Evolutionary conservation across 2,329 filamentous ascomycete genomes (phyloP), one percentile per base, ranked within the genome.

Genomic region (Curvularia verruculosa): DNA sequence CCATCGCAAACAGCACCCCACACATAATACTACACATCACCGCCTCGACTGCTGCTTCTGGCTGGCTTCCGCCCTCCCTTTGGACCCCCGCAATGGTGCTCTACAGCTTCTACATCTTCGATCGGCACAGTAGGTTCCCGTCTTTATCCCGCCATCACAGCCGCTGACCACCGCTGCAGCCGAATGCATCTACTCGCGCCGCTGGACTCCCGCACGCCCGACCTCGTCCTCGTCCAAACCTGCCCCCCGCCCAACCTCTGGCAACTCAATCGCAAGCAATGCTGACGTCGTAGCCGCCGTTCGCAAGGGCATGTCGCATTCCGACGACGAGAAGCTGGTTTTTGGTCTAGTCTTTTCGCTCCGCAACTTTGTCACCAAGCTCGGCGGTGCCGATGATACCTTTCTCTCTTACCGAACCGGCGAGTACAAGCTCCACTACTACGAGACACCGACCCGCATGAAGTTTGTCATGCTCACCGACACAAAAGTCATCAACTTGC

Each of bases 81-180:
- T 5, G 28, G 19, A 44, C 28, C 46, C 37, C 26, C 43, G 43
- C 59, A 74, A 98, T 99, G 95, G 88, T 90, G 59, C 90, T 98
- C 78, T 98, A 96, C 81, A 93, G 92, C 58, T 96, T 99, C 80
- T 96, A 96, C 83, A 97, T 99, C 75, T 99, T 99, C 77, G 95
- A 99, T 81, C 89, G 95, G 65, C 95, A 99, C 80, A 96, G 95
- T 97, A 84, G 74, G 85, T 72, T 47, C 24, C 18, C 19, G 31
- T 18, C 24, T 3, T 39, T 7, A 7, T 15, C 45, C 41, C 40
- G 31, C 47, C 29, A 24, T 31, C 23, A 23, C 19, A 26, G 15
- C 62, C 59, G 46, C 66, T 67, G 39, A 68, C 64, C 56, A 52
- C 55, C 26, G 29, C 39, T 19, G 24, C 77, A 98, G 94, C 95